Evolutionary conservation across 108 stramenopile genomes (phyloP).

Genomic region (Fistulifera pelliculosa): DNA sequence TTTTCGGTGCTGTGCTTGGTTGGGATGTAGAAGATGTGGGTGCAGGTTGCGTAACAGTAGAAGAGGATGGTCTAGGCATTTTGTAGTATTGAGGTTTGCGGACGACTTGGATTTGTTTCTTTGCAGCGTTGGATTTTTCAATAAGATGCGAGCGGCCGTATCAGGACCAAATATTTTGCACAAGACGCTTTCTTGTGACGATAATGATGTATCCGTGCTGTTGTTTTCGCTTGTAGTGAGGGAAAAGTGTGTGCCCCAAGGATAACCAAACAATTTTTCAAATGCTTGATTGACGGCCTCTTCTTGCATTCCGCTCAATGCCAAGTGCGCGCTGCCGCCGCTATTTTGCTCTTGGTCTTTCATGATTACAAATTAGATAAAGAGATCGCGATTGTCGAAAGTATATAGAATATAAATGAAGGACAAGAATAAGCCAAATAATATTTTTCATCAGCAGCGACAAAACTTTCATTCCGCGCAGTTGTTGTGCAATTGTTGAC

Average conservation of each 20-base stretch:
- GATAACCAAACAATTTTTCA: slow-evolving; percentile 60
- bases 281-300: slow-evolving; percentile 65
- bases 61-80: slow-evolving; percentile 1
- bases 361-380: background rate
- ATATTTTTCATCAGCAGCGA: too few species aligned
- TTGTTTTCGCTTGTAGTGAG: slow-evolving; percentile 5
- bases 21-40: background rate
- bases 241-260: slow-evolving; percentile 32
- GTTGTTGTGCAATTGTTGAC: too few species aligned
- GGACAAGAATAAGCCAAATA: too few species aligned
- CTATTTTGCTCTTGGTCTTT: background rate
- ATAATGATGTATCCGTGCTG: background rate
- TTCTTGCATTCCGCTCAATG: background rate
- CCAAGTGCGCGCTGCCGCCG: background rate
- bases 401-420: background rate
- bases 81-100: slow-evolving; percentile 4
- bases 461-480: too few species aligned
- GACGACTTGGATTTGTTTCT: background rate
- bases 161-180: slow-evolving; percentile 46
- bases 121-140: background rate
- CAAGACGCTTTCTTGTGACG: background rate
- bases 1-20: background rate
- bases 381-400: background rate
- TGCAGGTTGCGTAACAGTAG: slow-evolving; percentile 8
- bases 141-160: slow-evolving; percentile 21